Conservation (phyloP, 2,329 filamentous ascomycete species). For the Aulographum hederae region DNA sequence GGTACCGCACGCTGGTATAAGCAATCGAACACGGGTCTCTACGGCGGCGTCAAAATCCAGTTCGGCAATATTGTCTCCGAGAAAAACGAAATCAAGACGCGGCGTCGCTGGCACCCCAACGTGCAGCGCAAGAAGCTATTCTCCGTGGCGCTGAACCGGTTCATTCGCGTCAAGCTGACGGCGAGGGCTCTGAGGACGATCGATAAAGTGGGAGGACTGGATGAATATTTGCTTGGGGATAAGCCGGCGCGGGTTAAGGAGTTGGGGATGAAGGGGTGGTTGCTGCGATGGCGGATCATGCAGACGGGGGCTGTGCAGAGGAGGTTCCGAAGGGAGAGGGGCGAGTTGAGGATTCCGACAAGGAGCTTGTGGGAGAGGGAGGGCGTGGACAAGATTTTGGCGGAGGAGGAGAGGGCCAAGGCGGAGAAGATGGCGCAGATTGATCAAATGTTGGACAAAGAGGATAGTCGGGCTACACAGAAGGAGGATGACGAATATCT, state of each 20-base stretch:
- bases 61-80: constrained; percentile 63
- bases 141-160: constrained; percentile 40
- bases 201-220: constrained; percentile 71
- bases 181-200: constrained; percentile 47
- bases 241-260: constrained; percentile 66
- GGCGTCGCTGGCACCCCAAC: constrained; percentile 60
- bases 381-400: too few relatives aligned
- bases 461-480: too few relatives aligned
- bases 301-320: constrained; percentile 51
- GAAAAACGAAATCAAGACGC: constrained; percentile 50
- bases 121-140: constrained; percentile 48
- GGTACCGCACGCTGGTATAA: constrained; percentile 55
- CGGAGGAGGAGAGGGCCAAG: too few relatives aligned
- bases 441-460: too few relatives aligned
- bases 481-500: too few relatives aligned
- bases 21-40: constrained; percentile 60
- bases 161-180: constrained; percentile 50
- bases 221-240: constrained; percentile 74
- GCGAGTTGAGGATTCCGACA: constrained; percentile 44
- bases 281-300: constrained; percentile 76
- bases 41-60: constrained; percentile 50
- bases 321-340: constrained; percentile 46
- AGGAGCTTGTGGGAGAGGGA: too few relatives aligned
- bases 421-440: too few relatives aligned
- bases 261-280: constrained; percentile 79